A percentile compares a stretch with the other conserved stretches of the same genome.
Conservation (phyloP, 176 grass and related monocot species). For the Oryza brachyantha region DNA sequence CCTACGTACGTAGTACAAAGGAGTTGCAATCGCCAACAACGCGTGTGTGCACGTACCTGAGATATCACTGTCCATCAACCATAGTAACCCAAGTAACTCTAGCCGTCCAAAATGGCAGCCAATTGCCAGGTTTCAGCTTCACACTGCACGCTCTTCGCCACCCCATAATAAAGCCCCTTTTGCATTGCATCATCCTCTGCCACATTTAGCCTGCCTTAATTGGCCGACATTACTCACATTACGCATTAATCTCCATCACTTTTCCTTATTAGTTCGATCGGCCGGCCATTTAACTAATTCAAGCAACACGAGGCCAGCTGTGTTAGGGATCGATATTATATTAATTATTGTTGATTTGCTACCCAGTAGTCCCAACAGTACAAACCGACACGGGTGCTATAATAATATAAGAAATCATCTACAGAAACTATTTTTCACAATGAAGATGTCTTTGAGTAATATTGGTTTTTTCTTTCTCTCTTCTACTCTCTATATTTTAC, state of each 20-base stretch:
- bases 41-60: neutral
- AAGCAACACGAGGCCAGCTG: neutral
- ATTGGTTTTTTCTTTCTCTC: too few species aligned
- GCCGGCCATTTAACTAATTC: constrained; percentile 27
- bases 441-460: too few species aligned
- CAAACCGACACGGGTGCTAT: too few species aligned
- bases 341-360: too few species aligned
- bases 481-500: too few species aligned
- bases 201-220: constrained; percentile 7
- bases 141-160: neutral
- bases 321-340: too few species aligned
- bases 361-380: too few species aligned
- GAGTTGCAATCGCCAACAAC: neutral
- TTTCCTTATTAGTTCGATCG: constrained; percentile 8
- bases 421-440: too few species aligned
- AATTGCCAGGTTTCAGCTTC: constrained; percentile 14
- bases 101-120: constrained; percentile 31
- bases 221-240: constrained; percentile 30
- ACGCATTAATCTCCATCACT: constrained; percentile 8
- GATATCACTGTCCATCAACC: constrained; percentile 10
- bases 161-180: constrained; percentile 8
- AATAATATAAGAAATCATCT: too few species aligned
- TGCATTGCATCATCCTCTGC: constrained; percentile 6
- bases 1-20: neutral
- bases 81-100: constrained; percentile 16